phyloP scores from a whole-genome alignment of 2,329 filamentous ascomycete species.

The Apiospora koreana region DNA sequence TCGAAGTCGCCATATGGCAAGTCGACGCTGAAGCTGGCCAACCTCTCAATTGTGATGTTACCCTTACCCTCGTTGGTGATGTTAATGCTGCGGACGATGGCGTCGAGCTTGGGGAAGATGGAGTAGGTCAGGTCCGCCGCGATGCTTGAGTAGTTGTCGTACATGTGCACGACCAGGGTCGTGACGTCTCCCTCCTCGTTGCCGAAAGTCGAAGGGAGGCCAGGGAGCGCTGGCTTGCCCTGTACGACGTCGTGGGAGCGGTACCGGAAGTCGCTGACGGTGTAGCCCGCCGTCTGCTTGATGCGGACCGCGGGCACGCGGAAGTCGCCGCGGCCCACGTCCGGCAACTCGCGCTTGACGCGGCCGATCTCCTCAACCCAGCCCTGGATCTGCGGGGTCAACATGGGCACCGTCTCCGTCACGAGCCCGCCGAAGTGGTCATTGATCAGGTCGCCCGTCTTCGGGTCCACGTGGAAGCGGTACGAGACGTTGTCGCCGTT shows the following conservation, averaged over 20 bases:
- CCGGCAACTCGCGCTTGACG: slow-evolving; percentile 62
- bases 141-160: slow-evolving; percentile 59
- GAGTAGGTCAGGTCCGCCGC: slow-evolving; percentile 63
- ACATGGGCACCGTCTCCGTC: slow-evolving; percentile 50
- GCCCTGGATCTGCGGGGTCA: slow-evolving; percentile 48
- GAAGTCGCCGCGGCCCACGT: slow-evolving; percentile 64
- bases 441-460: slow-evolving; percentile 53
- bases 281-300: slow-evolving; percentile 58
- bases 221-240: slow-evolving; percentile 58
- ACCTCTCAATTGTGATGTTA: slow-evolving; percentile 54
- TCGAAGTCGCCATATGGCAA: slow-evolving; percentile 61
- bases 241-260: slow-evolving; percentile 54
- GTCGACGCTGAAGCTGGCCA: slow-evolving; percentile 63
- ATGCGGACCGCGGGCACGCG: slow-evolving; percentile 63
- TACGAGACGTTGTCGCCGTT: slow-evolving; percentile 59
- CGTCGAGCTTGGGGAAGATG: slow-evolving; percentile 62
- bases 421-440: slow-evolving; percentile 62
- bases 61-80: slow-evolving; percentile 59
- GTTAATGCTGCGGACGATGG: slow-evolving; percentile 61
- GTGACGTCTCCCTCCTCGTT: slow-evolving; percentile 50
- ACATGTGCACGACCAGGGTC: slow-evolving; percentile 58
- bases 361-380: slow-evolving; percentile 55
- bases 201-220: slow-evolving; percentile 62
- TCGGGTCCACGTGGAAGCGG: slow-evolving; percentile 58
- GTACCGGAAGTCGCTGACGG: slow-evolving; percentile 60